Percentiles rank a stretch among this genome's conserved stretches.
phyloP scores from a whole-genome alignment of 352 stramenopile species.

The Phytophthora capsici region DNA sequence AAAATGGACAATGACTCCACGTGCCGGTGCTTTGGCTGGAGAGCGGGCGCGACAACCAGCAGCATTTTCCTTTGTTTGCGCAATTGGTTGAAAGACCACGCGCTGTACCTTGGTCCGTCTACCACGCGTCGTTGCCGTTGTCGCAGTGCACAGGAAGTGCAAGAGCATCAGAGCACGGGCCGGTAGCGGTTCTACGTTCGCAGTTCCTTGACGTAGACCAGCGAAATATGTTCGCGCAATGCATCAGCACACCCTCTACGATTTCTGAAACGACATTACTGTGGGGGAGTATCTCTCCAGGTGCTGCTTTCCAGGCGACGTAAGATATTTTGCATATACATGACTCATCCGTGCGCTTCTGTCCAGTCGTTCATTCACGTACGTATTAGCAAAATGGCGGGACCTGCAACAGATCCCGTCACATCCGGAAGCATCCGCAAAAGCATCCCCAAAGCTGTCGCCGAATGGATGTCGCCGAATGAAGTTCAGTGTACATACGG shows the following conservation, averaged over 20 bases:
- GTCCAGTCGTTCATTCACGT: slow-evolving; percentile 15
- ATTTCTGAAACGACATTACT: slow-evolving; percentile 5
- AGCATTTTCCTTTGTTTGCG: slow-evolving; percentile 34
- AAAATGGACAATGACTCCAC: slow-evolving; percentile 24
- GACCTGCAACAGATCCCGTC: slow-evolving; percentile 4
- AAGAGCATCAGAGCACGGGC: not conserved
- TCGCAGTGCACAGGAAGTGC: slow-evolving; percentile 9
- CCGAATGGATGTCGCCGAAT: slow-evolving; percentile 9
- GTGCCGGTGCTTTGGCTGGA: slow-evolving; percentile 23
- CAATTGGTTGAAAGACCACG: slow-evolving; percentile 24
- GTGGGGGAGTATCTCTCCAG: not conserved
- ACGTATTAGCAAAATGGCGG: slow-evolving; percentile 16
- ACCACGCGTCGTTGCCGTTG: slow-evolving; percentile 21
- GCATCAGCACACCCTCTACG: not conserved
- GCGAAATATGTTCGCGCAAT: slow-evolving; percentile 19
- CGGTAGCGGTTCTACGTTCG: slow-evolving; percentile 9
- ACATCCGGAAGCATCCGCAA: slow-evolving; percentile 10
- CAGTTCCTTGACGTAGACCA: slow-evolving; percentile 20
- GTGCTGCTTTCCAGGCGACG: not conserved
- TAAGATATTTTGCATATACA: no score
- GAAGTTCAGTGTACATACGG: slow-evolving; percentile 1
- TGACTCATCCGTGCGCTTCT: not conserved
- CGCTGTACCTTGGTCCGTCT: slow-evolving; percentile 15
- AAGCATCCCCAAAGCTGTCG: slow-evolving; percentile 10
- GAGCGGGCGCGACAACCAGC: slow-evolving; percentile 20